phyloP scores from a whole-genome alignment of 1,284 basidiomycete genomes.

The Ceratobasidium sp. region DNA sequence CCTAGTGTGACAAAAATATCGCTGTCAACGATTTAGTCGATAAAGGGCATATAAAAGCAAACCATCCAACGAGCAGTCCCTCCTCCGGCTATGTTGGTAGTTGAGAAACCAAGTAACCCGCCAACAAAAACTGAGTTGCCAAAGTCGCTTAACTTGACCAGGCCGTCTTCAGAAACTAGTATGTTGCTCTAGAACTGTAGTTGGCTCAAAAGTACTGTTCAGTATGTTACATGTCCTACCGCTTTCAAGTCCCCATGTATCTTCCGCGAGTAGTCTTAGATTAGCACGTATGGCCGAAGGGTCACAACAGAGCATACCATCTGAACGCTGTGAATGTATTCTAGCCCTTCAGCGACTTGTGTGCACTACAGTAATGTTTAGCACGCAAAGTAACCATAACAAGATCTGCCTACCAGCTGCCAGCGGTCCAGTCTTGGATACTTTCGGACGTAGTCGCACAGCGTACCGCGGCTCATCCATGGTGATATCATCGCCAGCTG shows the following conservation, averaged over 20 bases:
- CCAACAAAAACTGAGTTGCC: not conserved
- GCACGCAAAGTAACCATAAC: not conserved
- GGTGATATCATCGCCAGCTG: constrained; percentile 20
- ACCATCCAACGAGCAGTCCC: constrained; percentile 24
- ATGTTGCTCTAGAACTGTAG: not conserved
- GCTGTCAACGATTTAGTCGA: not conserved
- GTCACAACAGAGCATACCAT: not conserved
- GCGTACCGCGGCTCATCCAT: constrained; percentile 12
- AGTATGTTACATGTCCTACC: too few relatives aligned
- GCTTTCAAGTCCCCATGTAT: too few relatives aligned
- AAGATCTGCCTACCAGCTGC: not conserved
- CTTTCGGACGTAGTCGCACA: not conserved
- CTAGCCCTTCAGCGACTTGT: not conserved
- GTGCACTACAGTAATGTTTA: not conserved
- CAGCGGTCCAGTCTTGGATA: not conserved
- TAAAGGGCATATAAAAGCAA: not conserved
- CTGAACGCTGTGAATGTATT: not conserved
- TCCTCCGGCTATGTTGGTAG: not conserved
- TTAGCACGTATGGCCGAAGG: not conserved
- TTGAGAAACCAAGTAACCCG: not conserved
- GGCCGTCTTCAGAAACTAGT: not conserved
- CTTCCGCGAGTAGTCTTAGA: not conserved
- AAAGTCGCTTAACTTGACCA: constrained; percentile 9
- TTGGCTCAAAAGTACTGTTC: too few relatives aligned
- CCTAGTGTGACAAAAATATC: not conserved